Percentiles rank a stretch among this genome's conserved stretches.
These are phyloP conservation scores for Dendrobium nobile DNA, from an alignment of 106 monocot genomes.

Conservation along the genomic window DNA sequence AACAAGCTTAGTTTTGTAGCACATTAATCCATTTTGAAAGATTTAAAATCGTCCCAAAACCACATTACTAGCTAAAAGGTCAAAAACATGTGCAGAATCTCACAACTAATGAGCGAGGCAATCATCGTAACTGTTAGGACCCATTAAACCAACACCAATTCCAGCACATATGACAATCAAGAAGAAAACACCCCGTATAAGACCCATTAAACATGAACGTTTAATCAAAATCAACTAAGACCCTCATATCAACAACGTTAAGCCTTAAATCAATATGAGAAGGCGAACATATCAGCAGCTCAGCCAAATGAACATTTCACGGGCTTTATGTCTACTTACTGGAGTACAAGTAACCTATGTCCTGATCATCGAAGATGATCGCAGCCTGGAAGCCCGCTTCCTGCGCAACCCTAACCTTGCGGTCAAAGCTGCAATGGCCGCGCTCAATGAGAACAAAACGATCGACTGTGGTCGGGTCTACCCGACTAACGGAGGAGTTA, in stretches of 20 bases:
- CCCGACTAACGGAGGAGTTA: neutral
- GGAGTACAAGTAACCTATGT: conserved; percentile 46
- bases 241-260: neutral
- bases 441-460: conserved; percentile 37
- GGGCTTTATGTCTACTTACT: conserved; percentile 25
- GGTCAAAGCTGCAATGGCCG: conserved; percentile 76
- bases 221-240: neutral
- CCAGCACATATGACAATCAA: too few relatives aligned
- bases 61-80: neutral
- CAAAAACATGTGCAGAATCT: neutral
- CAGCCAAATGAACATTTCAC: neutral
- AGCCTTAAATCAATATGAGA: neutral
- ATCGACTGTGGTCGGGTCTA: neutral
- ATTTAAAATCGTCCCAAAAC: neutral
- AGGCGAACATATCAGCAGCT: neutral
- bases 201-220: neutral
- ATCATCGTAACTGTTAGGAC: too few relatives aligned
- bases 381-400: conserved; percentile 46
- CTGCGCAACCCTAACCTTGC: conserved; percentile 84
- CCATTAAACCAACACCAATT: too few relatives aligned
- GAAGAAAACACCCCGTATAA: too few relatives aligned
- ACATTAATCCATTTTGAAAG: neutral
- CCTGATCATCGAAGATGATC: conserved; percentile 64
- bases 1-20: neutral
- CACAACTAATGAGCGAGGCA: too few relatives aligned